Percentiles rank a stretch among this genome's conserved stretches.
Evolutionary conservation across 73 alveolate species (phyloP).

Genomic region (Paramecium bursaria): DNA sequence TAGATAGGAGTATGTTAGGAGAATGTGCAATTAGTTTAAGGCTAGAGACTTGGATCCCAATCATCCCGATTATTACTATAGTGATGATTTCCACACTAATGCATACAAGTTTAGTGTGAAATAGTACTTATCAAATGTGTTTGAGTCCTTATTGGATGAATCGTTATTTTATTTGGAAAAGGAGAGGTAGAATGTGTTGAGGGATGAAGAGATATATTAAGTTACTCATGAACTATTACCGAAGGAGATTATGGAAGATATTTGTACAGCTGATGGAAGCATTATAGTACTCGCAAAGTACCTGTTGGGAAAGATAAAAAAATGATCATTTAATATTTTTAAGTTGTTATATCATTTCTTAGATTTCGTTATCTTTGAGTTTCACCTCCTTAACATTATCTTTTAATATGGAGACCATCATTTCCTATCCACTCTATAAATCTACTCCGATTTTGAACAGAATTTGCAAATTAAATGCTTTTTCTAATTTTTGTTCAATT

Average conservation of each 20-base stretch:
- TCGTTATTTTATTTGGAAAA: slow-evolving; percentile 69
- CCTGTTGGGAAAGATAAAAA: slow-evolving; percentile 60
- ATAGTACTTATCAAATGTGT: slow-evolving; percentile 68
- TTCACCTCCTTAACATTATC: too few species aligned
- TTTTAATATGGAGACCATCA: too few species aligned
- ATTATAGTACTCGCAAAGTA: slow-evolving; percentile 65
- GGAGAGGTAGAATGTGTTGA: slow-evolving; percentile 62
- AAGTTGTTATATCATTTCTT: too few species aligned
- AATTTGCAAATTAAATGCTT: too few species aligned
- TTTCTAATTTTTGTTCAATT: too few species aligned
- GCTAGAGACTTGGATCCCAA: slow-evolving; percentile 47
- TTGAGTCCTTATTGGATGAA: slow-evolving; percentile 69
- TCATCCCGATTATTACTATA: slow-evolving; percentile 56
- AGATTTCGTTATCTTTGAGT: too few species aligned
- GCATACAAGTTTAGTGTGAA: slow-evolving; percentile 67
- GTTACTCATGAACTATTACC: slow-evolving; percentile 54
- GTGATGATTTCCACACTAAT: slow-evolving; percentile 63
- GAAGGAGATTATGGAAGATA: slow-evolving; percentile 59
- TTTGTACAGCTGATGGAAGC: slow-evolving; percentile 66
- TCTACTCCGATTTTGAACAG: too few species aligned
- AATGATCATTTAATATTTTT: too few species aligned
- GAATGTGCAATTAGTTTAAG: slow-evolving; percentile 7
- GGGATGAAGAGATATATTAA: slow-evolving; percentile 65
- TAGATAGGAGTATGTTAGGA: slow-evolving; percentile 32
- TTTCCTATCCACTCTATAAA: too few species aligned